Percentiles rank a stretch among this genome's conserved stretches.
phyloP scores from a whole-genome alignment of 108 stramenopile genomes.

The Cylindrotheca closterium region DNA sequence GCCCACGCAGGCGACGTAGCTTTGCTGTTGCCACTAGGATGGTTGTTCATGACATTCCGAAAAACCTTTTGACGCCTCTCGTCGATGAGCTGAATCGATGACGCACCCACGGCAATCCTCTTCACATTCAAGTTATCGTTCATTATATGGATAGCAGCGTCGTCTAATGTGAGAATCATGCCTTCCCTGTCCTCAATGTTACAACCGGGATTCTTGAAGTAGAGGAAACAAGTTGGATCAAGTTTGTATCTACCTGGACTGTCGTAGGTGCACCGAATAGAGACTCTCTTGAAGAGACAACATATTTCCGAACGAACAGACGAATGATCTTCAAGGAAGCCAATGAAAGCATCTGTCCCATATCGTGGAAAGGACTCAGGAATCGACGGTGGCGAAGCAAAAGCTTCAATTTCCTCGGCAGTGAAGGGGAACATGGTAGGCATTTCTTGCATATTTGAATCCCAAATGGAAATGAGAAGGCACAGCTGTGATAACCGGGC shows the following conservation, averaged over 20 bases:
- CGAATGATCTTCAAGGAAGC: slow-evolving; percentile 27
- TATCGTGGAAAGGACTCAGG: slow-evolving; percentile 71
- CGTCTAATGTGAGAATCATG: slow-evolving; percentile 31
- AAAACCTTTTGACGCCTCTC: slow-evolving; percentile 20
- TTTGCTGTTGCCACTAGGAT: neutral
- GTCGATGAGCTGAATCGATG: slow-evolving; percentile 43
- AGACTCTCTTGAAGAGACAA: slow-evolving; percentile 46
- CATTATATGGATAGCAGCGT: slow-evolving; percentile 36
- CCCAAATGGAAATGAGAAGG: slow-evolving; percentile 76
- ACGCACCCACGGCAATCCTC: slow-evolving; percentile 37
- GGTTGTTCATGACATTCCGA: slow-evolving; percentile 17
- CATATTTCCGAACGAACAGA: slow-evolving; percentile 40
- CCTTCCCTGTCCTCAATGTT: slow-evolving; percentile 28
- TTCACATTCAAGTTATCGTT: slow-evolving; percentile 39
- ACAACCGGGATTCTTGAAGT: slow-evolving; percentile 29
- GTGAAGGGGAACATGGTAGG: slow-evolving; percentile 72
- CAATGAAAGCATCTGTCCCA: slow-evolving; percentile 61
- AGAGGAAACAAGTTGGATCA: slow-evolving; percentile 36
- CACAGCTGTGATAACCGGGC: slow-evolving; percentile 75
- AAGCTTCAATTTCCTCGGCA: slow-evolving; percentile 33
- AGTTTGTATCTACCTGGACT: slow-evolving; percentile 39
- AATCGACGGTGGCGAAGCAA: slow-evolving; percentile 39
- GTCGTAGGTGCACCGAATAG: slow-evolving; percentile 63
- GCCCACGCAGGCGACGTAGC: slow-evolving; percentile 29
- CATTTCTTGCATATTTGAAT: slow-evolving; percentile 83